Evolutionary conservation across 805 yeast genomes (phyloP), one percentile per base, ranked within the genome.

Genomic region (Candida taoyuanica): DNA sequence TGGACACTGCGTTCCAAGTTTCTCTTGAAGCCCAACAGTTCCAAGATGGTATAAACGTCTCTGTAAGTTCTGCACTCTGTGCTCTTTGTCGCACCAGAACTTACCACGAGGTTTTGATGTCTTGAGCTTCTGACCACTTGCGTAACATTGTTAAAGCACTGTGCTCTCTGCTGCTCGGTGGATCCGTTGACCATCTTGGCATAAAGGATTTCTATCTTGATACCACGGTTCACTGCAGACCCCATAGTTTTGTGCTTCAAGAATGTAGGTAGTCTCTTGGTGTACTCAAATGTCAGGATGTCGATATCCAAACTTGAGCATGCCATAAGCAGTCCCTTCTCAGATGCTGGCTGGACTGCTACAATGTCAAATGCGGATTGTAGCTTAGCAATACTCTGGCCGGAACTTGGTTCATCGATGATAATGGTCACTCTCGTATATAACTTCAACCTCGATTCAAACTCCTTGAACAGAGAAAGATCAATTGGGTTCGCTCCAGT

Each of bases 161-260:
- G 76, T 29, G 80, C 70, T 45, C 91, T 69, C 15, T 68, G 56
- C 17, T 31, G 34, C 6, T 37, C 42, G 2, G 40, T 33, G 23
- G 56, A 45, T 25, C 53, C 71, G 5, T 64, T 60, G 26, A 83
- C 60, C 30, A 79, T 67, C 23, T 75, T 66, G 7, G 73, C 58
- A 60, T 91, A 91, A 32, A 76, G 71, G 7, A 93, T 71, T 56
- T 93, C 98, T 46, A 93, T 74, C 48, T 78, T 77, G 18, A 87
- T 73, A 2, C 98, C 98, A 35, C 87, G 74, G 15, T 81, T 81
- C 4, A 85, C 69, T 2, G 95, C 96, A 29, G 87, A 78, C 30
- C 96, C 84, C 7, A 87, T 70, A 1, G 86, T 77, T 51, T 88
- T 87, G 63, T 88, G 96, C 50, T 83, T 83, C 47, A 93, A 64